phyloP scores from a whole-genome alignment of 192 early-diverging fungal genomes.

The Paraglomus occultum region DNA sequence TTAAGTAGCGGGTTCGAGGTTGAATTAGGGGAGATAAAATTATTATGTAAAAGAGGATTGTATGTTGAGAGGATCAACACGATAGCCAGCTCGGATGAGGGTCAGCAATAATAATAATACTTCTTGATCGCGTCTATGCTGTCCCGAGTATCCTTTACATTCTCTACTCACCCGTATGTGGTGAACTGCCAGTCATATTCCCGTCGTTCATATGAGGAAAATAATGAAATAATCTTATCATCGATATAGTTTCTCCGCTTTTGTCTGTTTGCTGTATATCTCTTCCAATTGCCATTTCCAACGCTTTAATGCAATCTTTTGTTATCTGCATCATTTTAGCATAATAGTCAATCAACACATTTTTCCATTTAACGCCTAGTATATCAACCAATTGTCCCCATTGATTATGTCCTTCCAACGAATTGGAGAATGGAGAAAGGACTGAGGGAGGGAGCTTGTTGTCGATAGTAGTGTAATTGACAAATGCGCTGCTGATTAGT shows the following conservation, averaged over 20 bases:
- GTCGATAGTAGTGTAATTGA: no score
- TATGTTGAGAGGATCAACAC: neutral
- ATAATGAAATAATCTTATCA: slow-evolving; percentile 60
- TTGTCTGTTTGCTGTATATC: slow-evolving; percentile 37
- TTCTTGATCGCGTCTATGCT: no score
- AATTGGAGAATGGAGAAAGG: slow-evolving; percentile 34
- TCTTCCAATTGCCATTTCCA: slow-evolving; percentile 41
- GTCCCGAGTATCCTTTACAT: no score
- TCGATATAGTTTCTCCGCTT: slow-evolving; percentile 48
- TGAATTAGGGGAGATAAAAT: neutral
- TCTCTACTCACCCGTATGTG: slow-evolving; percentile 12
- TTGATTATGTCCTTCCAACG: slow-evolving; percentile 51
- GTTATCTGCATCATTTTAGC: slow-evolving; percentile 39
- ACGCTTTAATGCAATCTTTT: slow-evolving; percentile 37
- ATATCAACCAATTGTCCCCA: slow-evolving; percentile 42
- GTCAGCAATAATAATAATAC: neutral
- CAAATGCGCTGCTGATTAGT: neutral
- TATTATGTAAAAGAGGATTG: no score
- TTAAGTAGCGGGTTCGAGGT: neutral
- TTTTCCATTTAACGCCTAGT: slow-evolving; percentile 21
- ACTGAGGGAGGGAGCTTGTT: no score
- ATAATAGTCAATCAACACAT: slow-evolving; percentile 40
- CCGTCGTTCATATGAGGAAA: slow-evolving; percentile 40
- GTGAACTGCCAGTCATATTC: slow-evolving; percentile 26
- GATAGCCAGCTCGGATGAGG: neutral